Evolutionary conservation across 192 early-diverging fungal species (phyloP).

Genomic region (Coemansia umbellata): DNA sequence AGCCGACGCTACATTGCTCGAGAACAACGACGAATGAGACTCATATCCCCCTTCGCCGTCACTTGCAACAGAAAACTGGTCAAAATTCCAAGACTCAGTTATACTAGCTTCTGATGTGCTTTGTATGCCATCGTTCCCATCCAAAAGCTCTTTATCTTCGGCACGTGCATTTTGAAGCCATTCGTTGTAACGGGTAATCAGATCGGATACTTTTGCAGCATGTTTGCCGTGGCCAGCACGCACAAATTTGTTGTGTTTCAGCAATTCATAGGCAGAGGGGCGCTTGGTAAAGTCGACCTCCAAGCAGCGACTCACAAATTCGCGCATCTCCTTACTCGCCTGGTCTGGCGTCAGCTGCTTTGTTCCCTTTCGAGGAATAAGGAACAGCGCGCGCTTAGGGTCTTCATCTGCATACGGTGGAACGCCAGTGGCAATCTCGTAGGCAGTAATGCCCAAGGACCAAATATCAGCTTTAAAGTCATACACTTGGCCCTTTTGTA

Average conservation of each 20-base stretch:
- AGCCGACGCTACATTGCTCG: conserved; percentile 19
- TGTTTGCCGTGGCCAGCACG: conserved; percentile 47
- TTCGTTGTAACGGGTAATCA: conserved; percentile 40
- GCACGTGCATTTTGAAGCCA: conserved; percentile 31
- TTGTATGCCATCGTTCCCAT: conserved; percentile 47
- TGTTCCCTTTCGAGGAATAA: conserved; percentile 81
- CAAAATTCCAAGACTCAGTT: conserved; percentile 52
- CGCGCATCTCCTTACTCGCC: conserved; percentile 70
- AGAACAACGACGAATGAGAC: conserved; percentile 49
- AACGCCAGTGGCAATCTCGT: conserved; percentile 92
- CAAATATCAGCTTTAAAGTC: conserved; percentile 98
- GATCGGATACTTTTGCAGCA: conserved; percentile 41
- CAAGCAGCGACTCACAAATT: conserved; percentile 85
- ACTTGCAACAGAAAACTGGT: conserved; percentile 45
- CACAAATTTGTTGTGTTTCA: conserved; percentile 59
- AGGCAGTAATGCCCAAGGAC: conserved; percentile 97
- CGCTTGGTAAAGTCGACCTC: conserved; percentile 84
- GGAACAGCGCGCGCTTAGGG: conserved; percentile 81
- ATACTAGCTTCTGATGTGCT: conserved; percentile 47
- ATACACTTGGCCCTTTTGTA: conserved; percentile 76
- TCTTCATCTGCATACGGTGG: conserved; percentile 91
- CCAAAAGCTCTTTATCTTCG: conserved; percentile 27
- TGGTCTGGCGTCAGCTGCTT: conserved; percentile 77
- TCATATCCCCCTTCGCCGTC: conserved; percentile 42
- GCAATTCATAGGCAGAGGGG: conserved; percentile 80